Conservation (phyloP, 106 monocot genomes). For the Posidonia australis region DNA sequence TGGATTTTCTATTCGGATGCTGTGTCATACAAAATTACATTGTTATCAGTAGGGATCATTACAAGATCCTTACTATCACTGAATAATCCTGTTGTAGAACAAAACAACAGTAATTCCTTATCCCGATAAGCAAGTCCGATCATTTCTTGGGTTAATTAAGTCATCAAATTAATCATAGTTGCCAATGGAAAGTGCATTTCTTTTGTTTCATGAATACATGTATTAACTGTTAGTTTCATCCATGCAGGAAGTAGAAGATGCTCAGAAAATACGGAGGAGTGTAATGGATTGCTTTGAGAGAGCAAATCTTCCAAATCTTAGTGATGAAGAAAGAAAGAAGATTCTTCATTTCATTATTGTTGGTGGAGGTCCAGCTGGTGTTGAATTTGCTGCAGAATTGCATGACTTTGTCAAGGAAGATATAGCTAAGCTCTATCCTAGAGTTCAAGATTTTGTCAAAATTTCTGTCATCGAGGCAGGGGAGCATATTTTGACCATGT, state of each 20-base stretch:
- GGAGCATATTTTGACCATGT: slow-evolving; percentile 69
- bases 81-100: no score
- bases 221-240: background rate
- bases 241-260: slow-evolving; percentile 74
- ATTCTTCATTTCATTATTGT: slow-evolving; percentile 63
- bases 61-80: no score
- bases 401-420: slow-evolving; percentile 71
- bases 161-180: no score
- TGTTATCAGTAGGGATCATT: no score
- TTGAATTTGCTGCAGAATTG: slow-evolving; percentile 77
- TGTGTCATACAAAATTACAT: no score
- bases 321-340: slow-evolving; percentile 54
- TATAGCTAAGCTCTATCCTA: slow-evolving; percentile 56
- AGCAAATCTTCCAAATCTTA: slow-evolving; percentile 49
- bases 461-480: slow-evolving; percentile 69
- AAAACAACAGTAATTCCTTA: no score
- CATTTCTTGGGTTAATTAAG: no score
- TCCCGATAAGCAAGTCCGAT: no score
- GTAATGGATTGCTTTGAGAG: slow-evolving; percentile 71
- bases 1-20: no score
- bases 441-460: slow-evolving; percentile 37
- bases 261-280: slow-evolving; percentile 56
- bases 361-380: slow-evolving; percentile 82
- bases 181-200: no score
- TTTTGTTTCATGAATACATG: no score